Base-by-base conservation (phyloP, 2,329 filamentous ascomycete species). In the Aspergillus fijiensis region DNA sequence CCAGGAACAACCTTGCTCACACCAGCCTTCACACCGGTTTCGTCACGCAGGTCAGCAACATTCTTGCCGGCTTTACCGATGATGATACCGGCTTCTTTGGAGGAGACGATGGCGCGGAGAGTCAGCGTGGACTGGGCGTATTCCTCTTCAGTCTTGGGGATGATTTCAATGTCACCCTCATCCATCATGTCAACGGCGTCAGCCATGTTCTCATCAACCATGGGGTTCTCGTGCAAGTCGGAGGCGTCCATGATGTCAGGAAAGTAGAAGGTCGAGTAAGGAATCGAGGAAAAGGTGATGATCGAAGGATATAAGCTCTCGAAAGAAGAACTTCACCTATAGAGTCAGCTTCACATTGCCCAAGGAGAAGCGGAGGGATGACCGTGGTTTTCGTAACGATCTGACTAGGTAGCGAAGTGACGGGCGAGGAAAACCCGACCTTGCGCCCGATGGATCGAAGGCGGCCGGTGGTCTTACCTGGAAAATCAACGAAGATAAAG, bases 51-150 rank as follows among this genome's bases (percentile, higher is more conserved):
- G 73, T 98, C 94, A 51, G 95, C 95, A 58, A 99, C 95, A 73
- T 99, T 98, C 85, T 98, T 96, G 74, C 95, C 95, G 60, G 89
- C 92, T 82, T 99, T 99, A 78, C 95, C 95, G 77, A 99, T 99
- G 78, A 99, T 98, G 71, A 99, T 92, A 74, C 95, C 95, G 61
- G 95, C 95, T 80, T 99, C 95, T 82, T 98, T 98, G 77, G 95
- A 97, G 35, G 95, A 97, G 68, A 99, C 95, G 75, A 99, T 97
- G 70, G 95, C 95, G 76, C 95, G 91, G 65, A 99, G 87, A 63
- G 95, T 99, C 72, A 99, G 84, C 79, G 96, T 91, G 55, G 93
- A 88, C 76, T 92, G 87, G 55, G 92, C 92, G 75, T 99, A 99
- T 79, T 99, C 95, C 76, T 98, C 93, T 70, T 99, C 95, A 60